These are phyloP conservation scores for Brassica carinata DNA, from an alignment of 345 rosid genomes.

Conservation along the genomic window DNA sequence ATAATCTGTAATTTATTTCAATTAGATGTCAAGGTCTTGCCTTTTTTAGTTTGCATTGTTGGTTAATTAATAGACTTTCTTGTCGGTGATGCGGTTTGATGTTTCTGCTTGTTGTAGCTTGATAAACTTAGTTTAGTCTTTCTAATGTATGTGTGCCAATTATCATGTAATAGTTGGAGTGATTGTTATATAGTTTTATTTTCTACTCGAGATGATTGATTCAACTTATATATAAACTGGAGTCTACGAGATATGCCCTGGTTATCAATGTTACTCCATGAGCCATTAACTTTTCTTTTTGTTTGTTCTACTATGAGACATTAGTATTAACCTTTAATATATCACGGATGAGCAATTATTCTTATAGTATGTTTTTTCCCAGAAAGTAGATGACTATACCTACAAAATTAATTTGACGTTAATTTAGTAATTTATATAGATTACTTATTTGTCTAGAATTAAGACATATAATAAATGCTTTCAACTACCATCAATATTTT, in stretches of 20 bases:
- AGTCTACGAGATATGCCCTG: not conserved
- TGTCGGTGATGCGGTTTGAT: conserved; percentile 15
- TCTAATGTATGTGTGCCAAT: not conserved
- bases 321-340: not conserved
- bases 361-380: not conserved
- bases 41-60: conserved; percentile 19
- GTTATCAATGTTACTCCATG: not conserved
- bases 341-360: not conserved
- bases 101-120: conserved; percentile 8
- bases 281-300: not conserved
- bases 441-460: not conserved
- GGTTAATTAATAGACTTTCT: not conserved
- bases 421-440: not conserved
- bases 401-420: too few species aligned
- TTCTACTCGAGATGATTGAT: conserved; percentile 11
- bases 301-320: not conserved
- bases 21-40: not conserved
- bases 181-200: not conserved
- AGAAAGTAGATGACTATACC: not conserved
- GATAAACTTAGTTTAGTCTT: conserved; percentile 10
- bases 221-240: not conserved
- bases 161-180: conserved; percentile 19
- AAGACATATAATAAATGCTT: not conserved
- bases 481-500: not conserved
- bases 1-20: conserved; percentile 22